Conservation (phyloP, 345 rosid species). For the Excoecaria cochinchinensis region DNA sequence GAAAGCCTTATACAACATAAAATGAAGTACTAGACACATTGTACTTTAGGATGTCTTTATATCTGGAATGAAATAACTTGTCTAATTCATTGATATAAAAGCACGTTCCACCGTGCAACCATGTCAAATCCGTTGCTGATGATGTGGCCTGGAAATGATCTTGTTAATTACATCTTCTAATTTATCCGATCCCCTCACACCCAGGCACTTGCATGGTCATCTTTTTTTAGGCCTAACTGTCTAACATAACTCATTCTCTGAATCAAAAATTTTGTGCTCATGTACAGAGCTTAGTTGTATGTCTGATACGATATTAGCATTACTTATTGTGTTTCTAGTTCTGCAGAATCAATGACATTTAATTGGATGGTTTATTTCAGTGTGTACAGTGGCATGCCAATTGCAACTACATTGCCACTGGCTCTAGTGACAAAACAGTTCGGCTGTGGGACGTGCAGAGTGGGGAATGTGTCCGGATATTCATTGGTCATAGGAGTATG, state of each 20-base stretch:
- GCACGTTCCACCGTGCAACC: neutral
- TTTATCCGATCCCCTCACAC: neutral
- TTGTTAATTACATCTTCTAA: neutral
- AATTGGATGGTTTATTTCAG: constrained; percentile 35
- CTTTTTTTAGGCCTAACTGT: neutral
- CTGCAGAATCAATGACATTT: constrained; percentile 3
- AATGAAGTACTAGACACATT: no score
- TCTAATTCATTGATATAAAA: neutral
- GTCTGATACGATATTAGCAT: neutral
- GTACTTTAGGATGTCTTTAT: no score
- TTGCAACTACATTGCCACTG: constrained; percentile 94
- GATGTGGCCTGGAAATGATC: neutral
- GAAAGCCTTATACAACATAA: neutral
- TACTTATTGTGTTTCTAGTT: neutral
- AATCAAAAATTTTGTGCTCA: neutral
- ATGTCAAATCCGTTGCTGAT: neutral
- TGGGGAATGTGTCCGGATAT: constrained; percentile 87
- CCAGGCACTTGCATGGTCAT: neutral
- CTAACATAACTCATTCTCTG: neutral
- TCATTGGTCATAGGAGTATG: constrained; percentile 81
- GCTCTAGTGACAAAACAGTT: constrained; percentile 90
- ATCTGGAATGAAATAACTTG: neutral
- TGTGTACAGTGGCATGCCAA: constrained; percentile 98
- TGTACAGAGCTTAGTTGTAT: neutral
- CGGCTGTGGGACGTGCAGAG: constrained; percentile 91